Conservation (phyloP, 345 rosid genomes). For the Camelina neglecta region DNA sequence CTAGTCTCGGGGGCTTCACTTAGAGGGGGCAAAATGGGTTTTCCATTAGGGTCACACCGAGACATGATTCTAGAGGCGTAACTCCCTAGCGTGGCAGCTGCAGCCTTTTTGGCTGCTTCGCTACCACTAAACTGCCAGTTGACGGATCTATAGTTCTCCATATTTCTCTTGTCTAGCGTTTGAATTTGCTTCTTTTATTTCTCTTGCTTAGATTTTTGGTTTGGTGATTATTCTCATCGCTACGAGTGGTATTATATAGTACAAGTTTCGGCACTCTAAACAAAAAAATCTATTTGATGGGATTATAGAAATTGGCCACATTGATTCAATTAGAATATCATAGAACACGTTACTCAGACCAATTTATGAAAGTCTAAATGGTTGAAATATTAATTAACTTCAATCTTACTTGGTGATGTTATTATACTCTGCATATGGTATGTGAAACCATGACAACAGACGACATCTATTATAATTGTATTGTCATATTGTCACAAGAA, state of each 20-base stretch:
- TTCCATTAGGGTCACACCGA: constrained; percentile 40
- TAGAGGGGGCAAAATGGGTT: constrained; percentile 49
- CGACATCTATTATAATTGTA: neutral
- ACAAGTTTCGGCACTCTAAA: neutral
- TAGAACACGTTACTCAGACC: neutral
- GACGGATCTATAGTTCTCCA: constrained; percentile 3
- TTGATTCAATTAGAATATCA: neutral
- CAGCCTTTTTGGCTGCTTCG: constrained; percentile 31
- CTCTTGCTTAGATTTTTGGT: neutral
- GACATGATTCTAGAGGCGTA: constrained; percentile 36
- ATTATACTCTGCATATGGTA: constrained; percentile 9
- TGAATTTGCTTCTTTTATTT: neutral
- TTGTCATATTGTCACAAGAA: constrained; percentile 31
- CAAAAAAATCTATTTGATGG: too few species aligned
- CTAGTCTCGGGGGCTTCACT: constrained; percentile 58
- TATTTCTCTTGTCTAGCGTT: neutral
- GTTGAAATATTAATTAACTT: neutral
- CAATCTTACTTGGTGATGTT: neutral
- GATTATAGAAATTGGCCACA: too few species aligned
- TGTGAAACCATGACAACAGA: constrained; percentile 2
- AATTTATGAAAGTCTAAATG: neutral
- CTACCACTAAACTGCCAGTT: constrained; percentile 44
- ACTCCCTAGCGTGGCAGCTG: constrained; percentile 44
- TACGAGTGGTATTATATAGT: constrained; percentile 13
- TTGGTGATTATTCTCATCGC: constrained; percentile 1